Conservation (phyloP, 768 basidiomycete genomes). For the Boletus rex-veris region DNA sequence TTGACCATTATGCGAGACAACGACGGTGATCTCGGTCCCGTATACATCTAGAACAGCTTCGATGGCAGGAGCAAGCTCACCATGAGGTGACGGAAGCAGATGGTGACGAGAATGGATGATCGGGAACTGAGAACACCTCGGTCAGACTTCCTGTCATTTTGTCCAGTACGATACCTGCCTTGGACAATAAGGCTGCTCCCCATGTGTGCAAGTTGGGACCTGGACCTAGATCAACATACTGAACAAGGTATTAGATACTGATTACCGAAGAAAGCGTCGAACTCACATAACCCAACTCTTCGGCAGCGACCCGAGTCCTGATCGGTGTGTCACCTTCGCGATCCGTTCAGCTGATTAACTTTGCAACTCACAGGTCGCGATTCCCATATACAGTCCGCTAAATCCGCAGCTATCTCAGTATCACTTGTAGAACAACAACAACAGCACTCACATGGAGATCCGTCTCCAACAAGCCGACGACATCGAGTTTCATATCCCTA, state of each 20-base stretch:
- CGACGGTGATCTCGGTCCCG: conserved; percentile 72
- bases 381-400: conserved; percentile 78
- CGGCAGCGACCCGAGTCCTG: conserved; percentile 71
- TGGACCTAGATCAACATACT: conserved; percentile 89
- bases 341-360: neutral
- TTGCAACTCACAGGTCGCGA: conserved; percentile 63
- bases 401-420: conserved; percentile 4
- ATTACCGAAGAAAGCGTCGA: neutral
- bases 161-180: conserved; percentile 38
- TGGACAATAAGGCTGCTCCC: conserved; percentile 80
- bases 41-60: conserved; percentile 80
- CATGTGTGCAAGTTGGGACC: conserved; percentile 88
- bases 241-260: conserved; percentile 3
- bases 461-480: conserved; percentile 83
- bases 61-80: conserved; percentile 87
- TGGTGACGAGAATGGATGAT: conserved; percentile 86
- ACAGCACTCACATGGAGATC: conserved; percentile 67
- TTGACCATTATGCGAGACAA: conserved; percentile 93
- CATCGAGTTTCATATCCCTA: conserved; percentile 81
- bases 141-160: neutral
- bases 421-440: neutral
- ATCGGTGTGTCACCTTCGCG: conserved; percentile 3
- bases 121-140: conserved; percentile 55
- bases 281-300: conserved; percentile 79
- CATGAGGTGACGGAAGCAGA: conserved; percentile 79